phyloP scores from a whole-genome alignment of 768 basidiomycete genomes.

The Phanerochaete carnosa region DNA sequence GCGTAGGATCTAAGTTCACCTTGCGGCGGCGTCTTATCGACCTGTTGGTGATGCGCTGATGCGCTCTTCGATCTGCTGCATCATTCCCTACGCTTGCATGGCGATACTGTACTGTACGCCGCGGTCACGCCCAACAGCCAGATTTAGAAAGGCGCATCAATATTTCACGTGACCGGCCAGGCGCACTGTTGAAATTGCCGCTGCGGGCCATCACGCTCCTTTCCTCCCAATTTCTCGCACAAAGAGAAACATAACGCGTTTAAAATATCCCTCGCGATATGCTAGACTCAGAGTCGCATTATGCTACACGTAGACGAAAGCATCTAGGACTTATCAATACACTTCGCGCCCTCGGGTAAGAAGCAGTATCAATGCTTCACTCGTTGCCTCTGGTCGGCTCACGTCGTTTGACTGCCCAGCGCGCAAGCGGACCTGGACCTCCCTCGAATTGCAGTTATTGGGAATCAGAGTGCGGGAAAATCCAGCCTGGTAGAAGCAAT shows the following conservation, averaged over 20 bases:
- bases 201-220: not conserved
- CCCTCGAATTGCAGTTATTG: conserved; percentile 48
- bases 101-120: too few relatives aligned
- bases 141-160: too few relatives aligned
- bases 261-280: not conserved
- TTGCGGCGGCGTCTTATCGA: too few relatives aligned
- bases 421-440: conserved; percentile 45
- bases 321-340: conserved; percentile 14
- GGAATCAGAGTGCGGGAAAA: conserved; percentile 50
- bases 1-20: too few relatives aligned
- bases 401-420: conserved; percentile 19
- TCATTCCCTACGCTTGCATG: too few relatives aligned
- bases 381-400: not conserved
- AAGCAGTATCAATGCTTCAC: not conserved
- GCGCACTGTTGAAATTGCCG: not conserved
- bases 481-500: conserved; percentile 49
- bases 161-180: too few relatives aligned
- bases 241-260: not conserved
- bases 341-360: conserved; percentile 26
- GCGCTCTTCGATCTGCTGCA: too few relatives aligned
- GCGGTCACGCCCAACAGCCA: too few relatives aligned
- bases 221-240: not conserved
- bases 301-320: conserved; percentile 13
- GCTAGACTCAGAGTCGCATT: conserved; percentile 3
- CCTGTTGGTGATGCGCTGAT: too few relatives aligned